Percentiles rank a stretch among this genome's conserved stretches.
Evolutionary conservation across 1,139 yeast genomes (phyloP).

Genomic region (Kodamaea derodonti): DNA sequence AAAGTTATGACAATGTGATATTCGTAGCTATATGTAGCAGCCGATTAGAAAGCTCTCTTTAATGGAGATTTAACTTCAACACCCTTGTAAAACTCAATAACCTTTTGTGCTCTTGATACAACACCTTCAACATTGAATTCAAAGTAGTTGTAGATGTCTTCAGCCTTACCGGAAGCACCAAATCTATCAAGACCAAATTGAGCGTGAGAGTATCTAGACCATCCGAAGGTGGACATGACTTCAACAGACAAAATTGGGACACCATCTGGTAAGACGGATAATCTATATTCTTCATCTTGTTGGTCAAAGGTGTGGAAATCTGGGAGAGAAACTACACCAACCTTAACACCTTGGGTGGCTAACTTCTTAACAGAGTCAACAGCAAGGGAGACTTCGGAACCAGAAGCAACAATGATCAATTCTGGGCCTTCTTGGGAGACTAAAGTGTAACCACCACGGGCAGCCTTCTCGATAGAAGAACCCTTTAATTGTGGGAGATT

Average conservation of each 20-base stretch:
- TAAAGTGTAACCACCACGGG: conserved; percentile 92
- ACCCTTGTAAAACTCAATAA: conserved; percentile 82
- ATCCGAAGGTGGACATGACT: conserved; percentile 88
- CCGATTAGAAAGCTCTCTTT: conserved; percentile 62
- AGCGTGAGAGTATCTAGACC: conserved; percentile 96
- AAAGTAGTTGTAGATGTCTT: conserved; percentile 76
- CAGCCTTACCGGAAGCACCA: conserved; percentile 96
- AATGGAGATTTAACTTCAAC: conserved; percentile 70
- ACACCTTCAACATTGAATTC: conserved; percentile 94
- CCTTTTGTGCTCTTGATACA: conserved; percentile 79
- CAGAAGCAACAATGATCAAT: conserved; percentile 82
- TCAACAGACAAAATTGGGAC: conserved; percentile 92
- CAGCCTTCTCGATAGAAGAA: conserved; percentile 85
- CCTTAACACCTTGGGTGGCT: conserved; percentile 60
- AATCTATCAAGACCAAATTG: conserved; percentile 94
- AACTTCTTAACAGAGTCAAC: conserved; percentile 75
- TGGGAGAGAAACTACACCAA: conserved; percentile 87
- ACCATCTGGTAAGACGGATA: conserved; percentile 90
- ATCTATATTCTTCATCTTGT: conserved; percentile 76
- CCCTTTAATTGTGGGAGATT: conserved; percentile 96
- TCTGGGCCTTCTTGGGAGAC: conserved; percentile 63
- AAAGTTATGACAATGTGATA: no score
- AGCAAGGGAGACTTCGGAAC: conserved; percentile 89
- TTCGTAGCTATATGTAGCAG: no score
- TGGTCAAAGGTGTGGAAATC: conserved; percentile 87